phyloP scores from a whole-genome alignment of 2,329 filamentous ascomycete genomes.

The Pyrenophora tritici-repentis region DNA sequence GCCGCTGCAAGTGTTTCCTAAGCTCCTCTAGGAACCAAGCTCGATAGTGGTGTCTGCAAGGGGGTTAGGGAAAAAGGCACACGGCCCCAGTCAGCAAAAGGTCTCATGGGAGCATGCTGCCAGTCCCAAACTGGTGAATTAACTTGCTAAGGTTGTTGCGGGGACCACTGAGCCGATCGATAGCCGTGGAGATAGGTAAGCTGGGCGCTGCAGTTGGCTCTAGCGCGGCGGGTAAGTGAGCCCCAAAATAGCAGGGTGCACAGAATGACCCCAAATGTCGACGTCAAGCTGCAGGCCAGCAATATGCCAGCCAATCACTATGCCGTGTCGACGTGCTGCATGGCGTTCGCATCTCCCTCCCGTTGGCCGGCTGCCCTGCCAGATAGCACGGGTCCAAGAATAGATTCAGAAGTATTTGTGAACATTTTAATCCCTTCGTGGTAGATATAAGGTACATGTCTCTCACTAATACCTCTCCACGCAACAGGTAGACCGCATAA shows the following conservation, averaged over 20 bases:
- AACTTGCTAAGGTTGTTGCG: constrained; percentile 39
- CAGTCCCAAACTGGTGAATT: constrained; percentile 37
- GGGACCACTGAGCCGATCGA: constrained; percentile 36
- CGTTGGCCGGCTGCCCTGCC: constrained; percentile 39
- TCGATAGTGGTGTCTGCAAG: constrained; percentile 35
- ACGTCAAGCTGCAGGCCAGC: constrained; percentile 33
- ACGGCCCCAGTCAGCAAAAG: constrained; percentile 27
- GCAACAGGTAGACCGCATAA: constrained; percentile 52
- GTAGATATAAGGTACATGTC: constrained; percentile 56
- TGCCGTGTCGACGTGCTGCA: constrained; percentile 22
- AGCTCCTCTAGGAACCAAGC: constrained; percentile 33
- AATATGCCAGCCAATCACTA: constrained; percentile 39
- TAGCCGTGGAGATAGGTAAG: constrained; percentile 30
- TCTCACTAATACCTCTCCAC: constrained; percentile 37
- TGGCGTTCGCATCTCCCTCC: constrained; percentile 34
- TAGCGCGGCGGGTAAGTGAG: constrained; percentile 44
- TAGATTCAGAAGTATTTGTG: constrained; percentile 53
- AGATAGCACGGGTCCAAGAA: constrained; percentile 50
- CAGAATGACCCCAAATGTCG: constrained; percentile 45
- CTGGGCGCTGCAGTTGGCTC: constrained; percentile 25
- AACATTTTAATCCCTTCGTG: constrained; percentile 45
- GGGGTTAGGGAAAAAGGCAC: constrained; percentile 36
- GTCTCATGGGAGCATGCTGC: constrained; percentile 17
- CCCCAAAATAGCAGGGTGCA: constrained; percentile 47
- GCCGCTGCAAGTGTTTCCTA: constrained; percentile 47